A percentile compares a stretch with the other conserved stretches of the same genome.
Evolutionary conservation across 163 green algal genomes (phyloP).

Genomic region (Coccomyxa subellipsoidea): DNA sequence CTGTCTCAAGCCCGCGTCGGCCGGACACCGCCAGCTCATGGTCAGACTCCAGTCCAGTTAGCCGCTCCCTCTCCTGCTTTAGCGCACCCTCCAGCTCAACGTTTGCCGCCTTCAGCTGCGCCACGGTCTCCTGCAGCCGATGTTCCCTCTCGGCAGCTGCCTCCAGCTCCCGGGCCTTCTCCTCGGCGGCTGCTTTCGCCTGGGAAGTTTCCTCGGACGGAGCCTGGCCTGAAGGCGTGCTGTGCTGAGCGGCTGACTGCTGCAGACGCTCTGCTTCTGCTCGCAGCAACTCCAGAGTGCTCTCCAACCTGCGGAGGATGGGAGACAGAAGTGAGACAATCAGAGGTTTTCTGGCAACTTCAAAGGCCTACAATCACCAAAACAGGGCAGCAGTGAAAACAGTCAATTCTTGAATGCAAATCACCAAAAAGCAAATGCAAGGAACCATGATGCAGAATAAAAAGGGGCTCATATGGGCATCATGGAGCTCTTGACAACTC

Average conservation of each 20-base stretch:
- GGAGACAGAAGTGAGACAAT: no score
- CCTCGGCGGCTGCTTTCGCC: not conserved
- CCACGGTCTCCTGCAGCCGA: not conserved
- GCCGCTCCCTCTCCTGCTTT: not conserved
- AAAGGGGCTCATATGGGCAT: no score
- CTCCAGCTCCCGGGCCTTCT: not conserved
- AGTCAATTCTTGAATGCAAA: no score
- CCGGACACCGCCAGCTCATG: not conserved
- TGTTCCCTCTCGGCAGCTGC: not conserved
- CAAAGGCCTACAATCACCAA: not conserved
- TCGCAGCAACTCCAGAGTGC: not conserved
- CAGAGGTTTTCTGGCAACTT: not conserved
- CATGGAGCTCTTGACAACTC: no score
- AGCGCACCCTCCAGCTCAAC: not conserved
- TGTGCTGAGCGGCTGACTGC: not conserved
- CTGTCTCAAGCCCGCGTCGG: not conserved
- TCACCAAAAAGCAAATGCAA: no score
- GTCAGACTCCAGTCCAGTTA: not conserved
- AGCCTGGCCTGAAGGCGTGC: not conserved
- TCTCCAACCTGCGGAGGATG: not conserved
- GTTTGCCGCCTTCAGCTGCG: not conserved
- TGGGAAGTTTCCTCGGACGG: not conserved
- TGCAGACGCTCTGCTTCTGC: not conserved
- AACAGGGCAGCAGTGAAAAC: no score
- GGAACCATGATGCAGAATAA: no score